These are phyloP conservation scores for Gossypium stocksii DNA, from an alignment of 345 rosid species.

Conservation along the genomic window DNA sequence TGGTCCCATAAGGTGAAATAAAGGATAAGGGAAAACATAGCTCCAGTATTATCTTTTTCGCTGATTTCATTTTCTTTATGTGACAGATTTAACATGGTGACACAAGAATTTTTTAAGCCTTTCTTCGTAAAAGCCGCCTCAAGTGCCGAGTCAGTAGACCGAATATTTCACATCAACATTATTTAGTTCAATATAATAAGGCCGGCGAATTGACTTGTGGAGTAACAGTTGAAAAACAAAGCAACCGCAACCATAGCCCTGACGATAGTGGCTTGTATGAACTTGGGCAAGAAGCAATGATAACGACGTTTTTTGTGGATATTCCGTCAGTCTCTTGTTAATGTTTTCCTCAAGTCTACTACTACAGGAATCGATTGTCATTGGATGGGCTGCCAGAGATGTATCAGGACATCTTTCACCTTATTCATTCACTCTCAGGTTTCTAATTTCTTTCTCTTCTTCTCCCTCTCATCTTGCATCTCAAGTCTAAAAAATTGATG, in stretches of 20 bases:
- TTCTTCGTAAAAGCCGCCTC: neutral
- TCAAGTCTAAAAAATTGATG: neutral
- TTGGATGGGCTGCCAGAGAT: conserved; percentile 61
- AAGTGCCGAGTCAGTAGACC: neutral
- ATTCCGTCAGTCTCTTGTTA: neutral
- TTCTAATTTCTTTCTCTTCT: neutral
- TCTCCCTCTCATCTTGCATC: neutral
- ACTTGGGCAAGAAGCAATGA: neutral
- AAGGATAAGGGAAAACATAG: too few species aligned
- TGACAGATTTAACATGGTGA: too few species aligned
- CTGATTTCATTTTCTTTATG: too few species aligned
- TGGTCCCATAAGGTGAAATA: too few species aligned
- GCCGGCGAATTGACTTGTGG: neutral
- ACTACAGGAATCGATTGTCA: neutral
- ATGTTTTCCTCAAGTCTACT: too few species aligned
- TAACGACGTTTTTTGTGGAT: neutral
- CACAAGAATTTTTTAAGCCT: neutral
- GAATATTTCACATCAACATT: neutral
- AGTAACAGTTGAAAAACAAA: neutral
- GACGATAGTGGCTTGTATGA: neutral
- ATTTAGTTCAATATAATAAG: neutral
- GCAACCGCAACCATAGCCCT: neutral
- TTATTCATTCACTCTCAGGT: conserved; percentile 48
- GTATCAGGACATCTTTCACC: conserved; percentile 47
- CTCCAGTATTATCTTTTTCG: too few species aligned